These are phyloP conservation scores for Collybia sordida DNA, from an alignment of 768 basidiomycete species.

Conservation along the genomic window DNA sequence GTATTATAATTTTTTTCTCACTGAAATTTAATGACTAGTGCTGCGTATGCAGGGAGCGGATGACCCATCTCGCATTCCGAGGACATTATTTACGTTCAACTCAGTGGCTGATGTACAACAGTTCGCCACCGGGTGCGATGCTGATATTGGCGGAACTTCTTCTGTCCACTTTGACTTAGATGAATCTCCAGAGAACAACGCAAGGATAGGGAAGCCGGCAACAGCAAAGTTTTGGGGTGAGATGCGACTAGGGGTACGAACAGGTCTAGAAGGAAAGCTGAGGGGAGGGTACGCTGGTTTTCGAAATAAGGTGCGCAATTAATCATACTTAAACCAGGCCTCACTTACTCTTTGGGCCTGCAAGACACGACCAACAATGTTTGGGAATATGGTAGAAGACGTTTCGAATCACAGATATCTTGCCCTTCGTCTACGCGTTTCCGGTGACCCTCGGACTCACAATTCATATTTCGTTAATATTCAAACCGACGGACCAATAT, in stretches of 20 bases:
- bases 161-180: constrained; percentile 77
- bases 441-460: constrained; percentile 73
- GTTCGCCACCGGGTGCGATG: constrained; percentile 83
- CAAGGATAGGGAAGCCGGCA: constrained; percentile 43
- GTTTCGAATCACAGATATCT: constrained; percentile 80
- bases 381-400: constrained; percentile 86
- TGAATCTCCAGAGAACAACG: constrained; percentile 43
- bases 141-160: constrained; percentile 84
- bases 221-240: constrained; percentile 80
- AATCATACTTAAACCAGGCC: background rate
- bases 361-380: constrained; percentile 77
- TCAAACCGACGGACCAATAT: constrained; percentile 81
- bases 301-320: constrained; percentile 65
- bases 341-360: background rate
- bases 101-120: constrained; percentile 52
- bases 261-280: constrained; percentile 65
- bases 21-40: constrained; percentile 38
- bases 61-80: constrained; percentile 56
- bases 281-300: constrained; percentile 91
- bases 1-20: background rate
- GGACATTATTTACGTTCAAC: constrained; percentile 66
- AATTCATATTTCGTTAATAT: constrained; percentile 93
- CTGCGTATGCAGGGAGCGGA: constrained; percentile 78
- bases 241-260: constrained; percentile 68
- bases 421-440: constrained; percentile 73